Base-by-base conservation (phyloP, 2,329 filamentous ascomycete species). In the Pseudogymnoascus sp. region DNA sequence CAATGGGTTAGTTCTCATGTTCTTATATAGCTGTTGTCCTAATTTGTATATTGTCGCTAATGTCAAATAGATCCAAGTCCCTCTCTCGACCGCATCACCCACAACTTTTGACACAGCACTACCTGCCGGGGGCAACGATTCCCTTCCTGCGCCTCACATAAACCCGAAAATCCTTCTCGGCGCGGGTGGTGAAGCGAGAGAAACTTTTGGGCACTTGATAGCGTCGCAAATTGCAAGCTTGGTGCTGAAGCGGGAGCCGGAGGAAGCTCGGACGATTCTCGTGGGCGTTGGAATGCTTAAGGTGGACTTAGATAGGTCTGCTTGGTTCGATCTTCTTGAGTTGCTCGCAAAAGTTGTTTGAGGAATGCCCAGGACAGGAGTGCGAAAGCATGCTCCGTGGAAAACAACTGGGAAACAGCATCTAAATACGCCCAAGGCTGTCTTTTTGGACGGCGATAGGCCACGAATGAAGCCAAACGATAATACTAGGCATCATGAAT, bases 131-230 rank as follows among this genome's bases (percentile, higher is more conserved):
- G 63, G 62, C 10, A 71, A 76, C 76, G 69, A 78, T 71, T 63
- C 74, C 11, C 83, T 97, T 0, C 95, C 95, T 0, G 85, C 91
- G 63, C 82, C 87, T 35, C 88, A 95, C 69, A 81, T 97, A 44
- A 96, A 91, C 0, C 91, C 95, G 1, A 93, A 87, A 38, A 96
- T 92, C 0, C 79, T 99, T 2, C 81, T 99, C 0, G 95, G 95
- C 2, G 92, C 89, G 9, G 91, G 93, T 53, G 86, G 88, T 33
- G 82, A 88, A 62, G 87, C 90, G 57, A 83, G 92, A 47, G 92
- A 97, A 72, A 90, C 89, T 0, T 76, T 96, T 4, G 93, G 91
- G 1, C 93, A 97, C 74, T 84, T 97, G 1, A 88, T 96, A 71
- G 93, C 93, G 2, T 90, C 90, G 47, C 93, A 97, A 71, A 88